These are phyloP conservation scores for Lactifluus piperatus DNA, from an alignment of 768 basidiomycete species.

Conservation along the genomic window DNA sequence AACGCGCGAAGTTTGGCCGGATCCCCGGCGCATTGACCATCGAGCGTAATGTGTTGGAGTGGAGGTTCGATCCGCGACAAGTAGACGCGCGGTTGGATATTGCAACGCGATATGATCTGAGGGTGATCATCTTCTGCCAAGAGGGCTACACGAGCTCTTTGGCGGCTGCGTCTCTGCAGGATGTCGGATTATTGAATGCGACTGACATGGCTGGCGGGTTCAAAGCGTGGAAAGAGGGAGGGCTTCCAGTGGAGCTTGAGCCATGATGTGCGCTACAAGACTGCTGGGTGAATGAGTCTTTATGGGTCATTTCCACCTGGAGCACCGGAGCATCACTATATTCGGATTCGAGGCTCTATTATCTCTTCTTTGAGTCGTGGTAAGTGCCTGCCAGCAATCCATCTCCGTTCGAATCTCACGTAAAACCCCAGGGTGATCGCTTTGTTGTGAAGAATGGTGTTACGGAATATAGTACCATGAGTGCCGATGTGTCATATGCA, in stretches of 20 bases:
- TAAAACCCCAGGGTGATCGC: background rate
- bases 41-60: conserved; percentile 71
- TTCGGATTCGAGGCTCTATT: background rate
- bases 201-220: conserved; percentile 75
- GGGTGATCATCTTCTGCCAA: conserved; percentile 67
- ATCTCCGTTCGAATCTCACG: background rate
- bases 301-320: background rate
- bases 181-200: conserved; percentile 62
- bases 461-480: background rate
- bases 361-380: conserved; percentile 1
- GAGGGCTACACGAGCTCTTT: conserved; percentile 67
- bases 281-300: background rate
- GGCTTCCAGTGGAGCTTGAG: conserved; percentile 39
- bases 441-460: background rate
- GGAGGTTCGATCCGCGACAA: conserved; percentile 68
- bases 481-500: background rate
- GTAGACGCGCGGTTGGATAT: conserved; percentile 45
- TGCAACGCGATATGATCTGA: conserved; percentile 66
- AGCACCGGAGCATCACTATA: background rate
- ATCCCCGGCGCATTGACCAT: conserved; percentile 65
- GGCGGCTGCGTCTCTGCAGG: conserved; percentile 59
- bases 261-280: background rate
- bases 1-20: conserved; percentile 47
- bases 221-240: conserved; percentile 60
- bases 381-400: background rate